Base-by-base conservation (phyloP, 306 rosid species). In the Fragaria iinumae region DNA sequence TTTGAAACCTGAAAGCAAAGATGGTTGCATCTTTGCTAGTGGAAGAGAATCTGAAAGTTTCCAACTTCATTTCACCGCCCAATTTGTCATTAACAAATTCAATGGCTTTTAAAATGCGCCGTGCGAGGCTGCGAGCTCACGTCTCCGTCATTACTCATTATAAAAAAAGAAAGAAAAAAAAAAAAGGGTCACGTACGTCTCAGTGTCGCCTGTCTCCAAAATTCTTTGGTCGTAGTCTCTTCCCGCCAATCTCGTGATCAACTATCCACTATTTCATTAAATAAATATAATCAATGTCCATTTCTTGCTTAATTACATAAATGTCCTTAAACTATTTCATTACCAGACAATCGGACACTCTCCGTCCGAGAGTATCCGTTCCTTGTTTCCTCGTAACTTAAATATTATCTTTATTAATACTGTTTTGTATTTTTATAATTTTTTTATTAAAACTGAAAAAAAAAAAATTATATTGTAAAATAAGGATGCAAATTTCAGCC, bases 181-280 rank as follows among this genome's bases (percentile, higher is more conserved):
- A 60, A 60, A 4, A 60, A 9, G 11, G 16, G 34, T 57, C 64
- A 57, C 34, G 44, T 62, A 41, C 18, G 10, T 60, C 67, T 64
- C 44, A 7, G 12, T 17, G 25, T 65, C 47, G 8, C 69, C 43
- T 64, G 16, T 8, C 13, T 65, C 27, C 69, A 25, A 25, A 29
- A 32, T 12, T 45, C 45, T 49, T 20, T 7, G 41, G 43, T 1
- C 2, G 43, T 0, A 13, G 16, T 63, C 38, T 47, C 70, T 73
- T 73, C 71, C 76, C 76, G 81, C 70, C 77, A 71, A 17, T 71
- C 34, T 21, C 67, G 67, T 79, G 77, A 41, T 38, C 41, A 5
- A 38, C 41, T 38, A 36, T 29, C 5, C 38, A 36, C 38, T 36
- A 2, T 36, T 36, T 29, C 32, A 38, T 38, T 4, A 38, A 38